Percentiles rank a stretch among this genome's conserved stretches.
Conservation (phyloP, 805 yeast genomes). For the Candida tammaniensis region DNA sequence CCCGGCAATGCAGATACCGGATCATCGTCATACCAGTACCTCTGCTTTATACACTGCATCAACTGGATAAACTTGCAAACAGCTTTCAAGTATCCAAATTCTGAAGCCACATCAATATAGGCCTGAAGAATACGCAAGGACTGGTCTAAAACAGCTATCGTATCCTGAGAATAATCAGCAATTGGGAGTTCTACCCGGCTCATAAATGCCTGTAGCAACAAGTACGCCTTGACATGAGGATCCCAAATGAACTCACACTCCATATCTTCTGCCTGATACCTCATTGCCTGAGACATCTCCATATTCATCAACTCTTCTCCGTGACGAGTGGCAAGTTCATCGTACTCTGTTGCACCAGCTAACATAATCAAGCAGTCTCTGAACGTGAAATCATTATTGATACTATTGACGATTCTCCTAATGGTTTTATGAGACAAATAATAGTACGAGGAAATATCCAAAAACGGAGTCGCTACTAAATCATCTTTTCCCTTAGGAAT, state of each 20-base stretch:
- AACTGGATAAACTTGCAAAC: slow-evolving; percentile 60
- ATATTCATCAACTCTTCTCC: slow-evolving; percentile 86
- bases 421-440: slow-evolving; percentile 90
- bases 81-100: slow-evolving; percentile 66
- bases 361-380: slow-evolving; percentile 60
- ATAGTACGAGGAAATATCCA: slow-evolving; percentile 85
- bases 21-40: slow-evolving; percentile 80
- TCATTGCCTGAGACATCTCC: slow-evolving; percentile 74
- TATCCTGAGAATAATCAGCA: slow-evolving; percentile 93
- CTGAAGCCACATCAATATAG: slow-evolving; percentile 84
- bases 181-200: slow-evolving; percentile 77
- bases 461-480: slow-evolving; percentile 70
- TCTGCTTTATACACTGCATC: slow-evolving; percentile 88
- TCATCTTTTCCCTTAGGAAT: slow-evolving; percentile 44
- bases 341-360: slow-evolving; percentile 73
- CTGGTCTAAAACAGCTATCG: slow-evolving; percentile 90
- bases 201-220: slow-evolving; percentile 72
- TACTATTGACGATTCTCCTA: slow-evolving; percentile 58
- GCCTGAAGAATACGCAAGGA: slow-evolving; percentile 93
- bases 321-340: slow-evolving; percentile 86
- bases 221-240: slow-evolving; percentile 77
- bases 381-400: slow-evolving; percentile 46
- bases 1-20: slow-evolving; percentile 61
- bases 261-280: slow-evolving; percentile 58
- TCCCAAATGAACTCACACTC: slow-evolving; percentile 74